phyloP scores from a whole-genome alignment of 129 eudicot species.

The Arctium minus region DNA sequence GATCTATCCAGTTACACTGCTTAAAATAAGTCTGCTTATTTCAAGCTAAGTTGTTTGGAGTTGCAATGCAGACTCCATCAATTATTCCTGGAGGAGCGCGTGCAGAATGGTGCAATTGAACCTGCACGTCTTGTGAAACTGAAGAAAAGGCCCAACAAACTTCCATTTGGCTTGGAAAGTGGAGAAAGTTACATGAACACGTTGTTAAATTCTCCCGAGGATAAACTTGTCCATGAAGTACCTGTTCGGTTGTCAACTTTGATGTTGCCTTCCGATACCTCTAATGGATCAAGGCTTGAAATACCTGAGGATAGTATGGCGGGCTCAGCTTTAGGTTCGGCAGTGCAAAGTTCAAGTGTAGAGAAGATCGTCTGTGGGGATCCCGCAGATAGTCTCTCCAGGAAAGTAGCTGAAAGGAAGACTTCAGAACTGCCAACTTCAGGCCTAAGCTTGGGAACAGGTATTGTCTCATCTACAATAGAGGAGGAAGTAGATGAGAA shows the following conservation, averaged over 20 bases:
- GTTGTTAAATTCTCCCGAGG: constrained; percentile 47
- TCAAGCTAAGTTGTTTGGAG: constrained; percentile 19
- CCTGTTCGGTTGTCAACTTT: constrained; percentile 20
- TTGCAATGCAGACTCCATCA: constrained; percentile 75
- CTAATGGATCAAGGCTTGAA: constrained; percentile 37
- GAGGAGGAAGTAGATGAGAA: constrained; percentile 34
- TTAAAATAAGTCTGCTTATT: constrained; percentile 2
- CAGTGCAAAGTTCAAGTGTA: constrained; percentile 30
- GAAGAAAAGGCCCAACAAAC: constrained; percentile 70
- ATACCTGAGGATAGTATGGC: constrained; percentile 27
- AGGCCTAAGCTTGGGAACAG: constrained; percentile 2
- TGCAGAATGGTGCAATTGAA: constrained; percentile 53
- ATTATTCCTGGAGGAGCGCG: constrained; percentile 80
- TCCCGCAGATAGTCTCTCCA: constrained; percentile 23
- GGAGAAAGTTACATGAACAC: constrained; percentile 71
- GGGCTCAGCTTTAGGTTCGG: constrained; percentile 37
- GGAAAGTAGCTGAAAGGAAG: constrained; percentile 7
- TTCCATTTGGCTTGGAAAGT: constrained; percentile 41
- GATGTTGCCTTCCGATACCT: constrained; percentile 31
- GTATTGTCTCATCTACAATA: constrained; percentile 16
- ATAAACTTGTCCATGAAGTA: constrained; percentile 49
- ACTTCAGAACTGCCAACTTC: constrained; percentile 4
- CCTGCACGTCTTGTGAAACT: constrained; percentile 72
- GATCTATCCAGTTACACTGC: constrained; percentile 9
- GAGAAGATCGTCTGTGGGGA: constrained; percentile 21